phyloP scores from a whole-genome alignment of 2,329 filamentous ascomycete genomes.

The Magnaporthiopsis incrustans region DNA sequence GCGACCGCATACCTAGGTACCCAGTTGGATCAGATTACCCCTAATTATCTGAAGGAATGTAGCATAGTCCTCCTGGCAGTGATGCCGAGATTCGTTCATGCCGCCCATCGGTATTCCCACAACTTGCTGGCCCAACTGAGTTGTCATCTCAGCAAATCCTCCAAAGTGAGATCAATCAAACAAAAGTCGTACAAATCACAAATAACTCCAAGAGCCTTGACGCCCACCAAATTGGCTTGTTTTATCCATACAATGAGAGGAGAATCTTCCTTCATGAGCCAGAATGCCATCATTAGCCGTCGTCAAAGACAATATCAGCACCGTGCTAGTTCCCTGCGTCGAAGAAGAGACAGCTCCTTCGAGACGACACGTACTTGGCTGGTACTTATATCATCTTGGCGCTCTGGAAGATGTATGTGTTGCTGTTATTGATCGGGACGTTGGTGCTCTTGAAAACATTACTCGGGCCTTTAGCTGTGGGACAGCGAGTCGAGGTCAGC shows the following conservation, averaged over 20 bases:
- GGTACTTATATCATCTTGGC: not conserved
- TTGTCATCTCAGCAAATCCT: not conserved
- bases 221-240: not conserved
- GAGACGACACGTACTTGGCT: not conserved
- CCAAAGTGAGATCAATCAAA: not conserved
- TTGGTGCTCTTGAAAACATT: not conserved
- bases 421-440: not conserved
- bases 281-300: too few relatives aligned
- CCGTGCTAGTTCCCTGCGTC: too few relatives aligned
- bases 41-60: not conserved
- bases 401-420: not conserved
- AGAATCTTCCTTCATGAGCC: too few relatives aligned
- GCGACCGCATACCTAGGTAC: not conserved
- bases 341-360: too few relatives aligned
- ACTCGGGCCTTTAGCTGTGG: not conserved
- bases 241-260: too few relatives aligned
- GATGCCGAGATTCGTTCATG: not conserved
- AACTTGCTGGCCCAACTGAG: not conserved
- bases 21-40: not conserved
- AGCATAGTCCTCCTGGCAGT: not conserved
- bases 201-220: not conserved
- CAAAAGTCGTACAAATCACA: not conserved
- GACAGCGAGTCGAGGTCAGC: not conserved
- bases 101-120: not conserved
- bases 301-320: too few relatives aligned